Conservation (phyloP, 2,329 filamentous ascomycete genomes). For the Aureobasidium sp. region DNA sequence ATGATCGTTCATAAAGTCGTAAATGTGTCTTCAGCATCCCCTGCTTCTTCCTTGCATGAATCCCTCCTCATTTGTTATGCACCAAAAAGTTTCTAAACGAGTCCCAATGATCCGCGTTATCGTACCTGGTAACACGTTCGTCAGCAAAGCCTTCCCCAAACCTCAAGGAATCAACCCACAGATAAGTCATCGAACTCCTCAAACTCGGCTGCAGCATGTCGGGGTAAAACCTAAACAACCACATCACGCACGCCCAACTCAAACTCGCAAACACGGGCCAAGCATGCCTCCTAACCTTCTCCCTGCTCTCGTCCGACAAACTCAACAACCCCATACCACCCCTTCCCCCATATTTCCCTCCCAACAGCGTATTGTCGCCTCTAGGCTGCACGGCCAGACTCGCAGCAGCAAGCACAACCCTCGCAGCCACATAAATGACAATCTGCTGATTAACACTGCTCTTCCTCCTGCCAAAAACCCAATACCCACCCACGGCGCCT, state of each 20-base stretch:
- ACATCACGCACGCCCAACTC: conserved; percentile 93
- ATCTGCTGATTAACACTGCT: conserved; percentile 91
- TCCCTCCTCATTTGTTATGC: conserved; percentile 55
- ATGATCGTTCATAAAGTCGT: neutral
- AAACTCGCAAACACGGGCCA: conserved; percentile 90
- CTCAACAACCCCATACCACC: conserved; percentile 35
- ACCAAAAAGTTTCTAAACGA: conserved; percentile 73
- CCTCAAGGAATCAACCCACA: conserved; percentile 51
- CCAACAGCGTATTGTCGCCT: conserved; percentile 29
- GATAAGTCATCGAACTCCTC: conserved; percentile 93
- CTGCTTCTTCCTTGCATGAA: neutral
- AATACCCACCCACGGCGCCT: conserved; percentile 81
- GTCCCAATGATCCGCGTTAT: conserved; percentile 83
- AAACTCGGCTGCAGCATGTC: conserved; percentile 85
- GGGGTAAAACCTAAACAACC: conserved; percentile 84
- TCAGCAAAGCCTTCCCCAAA: conserved; percentile 20
- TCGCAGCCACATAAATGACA: conserved; percentile 93
- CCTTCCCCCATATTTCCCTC: conserved; percentile 29
- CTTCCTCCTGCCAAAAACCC: conserved; percentile 76
- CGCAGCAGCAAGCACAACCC: conserved; percentile 76
- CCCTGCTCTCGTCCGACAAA: conserved; percentile 30
- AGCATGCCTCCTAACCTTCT: conserved; percentile 50
- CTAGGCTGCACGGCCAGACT: conserved; percentile 66
- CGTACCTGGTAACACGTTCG: conserved; percentile 42
- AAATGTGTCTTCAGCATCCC: neutral